A percentile compares a stretch with the other conserved stretches of the same genome.
Evolutionary conservation across 2,329 filamentous ascomycete genomes (phyloP).

Genomic region (Pseudogymnoascus sp.): DNA sequence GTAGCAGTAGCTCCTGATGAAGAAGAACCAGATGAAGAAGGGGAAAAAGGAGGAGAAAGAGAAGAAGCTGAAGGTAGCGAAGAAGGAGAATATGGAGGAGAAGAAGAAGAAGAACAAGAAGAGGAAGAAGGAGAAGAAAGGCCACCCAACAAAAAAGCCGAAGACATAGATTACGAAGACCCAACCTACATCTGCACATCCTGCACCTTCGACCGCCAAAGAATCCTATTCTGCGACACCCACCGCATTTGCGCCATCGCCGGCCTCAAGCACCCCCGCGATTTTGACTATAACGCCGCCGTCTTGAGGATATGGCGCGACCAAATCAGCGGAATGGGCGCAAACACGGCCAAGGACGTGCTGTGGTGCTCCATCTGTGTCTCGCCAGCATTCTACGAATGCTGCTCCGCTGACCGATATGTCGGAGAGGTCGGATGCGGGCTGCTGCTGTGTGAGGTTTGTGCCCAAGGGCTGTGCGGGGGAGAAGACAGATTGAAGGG

Average conservation of each 20-base stretch:
- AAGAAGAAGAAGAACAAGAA: not conserved
- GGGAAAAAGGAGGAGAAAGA: not conserved
- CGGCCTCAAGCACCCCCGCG: conserved; percentile 11
- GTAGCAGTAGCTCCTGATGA: not conserved
- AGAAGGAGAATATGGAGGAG: not conserved
- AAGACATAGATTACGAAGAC: conserved; percentile 1
- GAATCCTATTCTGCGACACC: conserved; percentile 16
- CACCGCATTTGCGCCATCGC: conserved; percentile 13
- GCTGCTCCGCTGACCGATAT: conserved; percentile 8
- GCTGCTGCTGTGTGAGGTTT: conserved; percentile 18
- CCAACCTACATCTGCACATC: conserved; percentile 20
- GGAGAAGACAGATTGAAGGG: not conserved
- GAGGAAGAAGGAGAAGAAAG: not conserved
- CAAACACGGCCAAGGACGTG: conserved; percentile 11
- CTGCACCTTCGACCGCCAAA: conserved; percentile 18
- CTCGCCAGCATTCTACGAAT: conserved; percentile 14
- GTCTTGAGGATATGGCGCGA: not conserved
- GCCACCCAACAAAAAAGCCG: conserved; percentile 19
- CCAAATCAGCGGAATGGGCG: not conserved
- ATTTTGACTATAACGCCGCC: conserved; percentile 11
- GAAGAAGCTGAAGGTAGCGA: not conserved
- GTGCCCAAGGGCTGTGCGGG: not conserved
- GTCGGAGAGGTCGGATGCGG: conserved; percentile 16
- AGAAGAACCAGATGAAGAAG: not conserved
- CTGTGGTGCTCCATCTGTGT: conserved; percentile 24